Evolutionary conservation across 805 yeast species (phyloP).

Genomic region (Henningerozyma blattae): DNA sequence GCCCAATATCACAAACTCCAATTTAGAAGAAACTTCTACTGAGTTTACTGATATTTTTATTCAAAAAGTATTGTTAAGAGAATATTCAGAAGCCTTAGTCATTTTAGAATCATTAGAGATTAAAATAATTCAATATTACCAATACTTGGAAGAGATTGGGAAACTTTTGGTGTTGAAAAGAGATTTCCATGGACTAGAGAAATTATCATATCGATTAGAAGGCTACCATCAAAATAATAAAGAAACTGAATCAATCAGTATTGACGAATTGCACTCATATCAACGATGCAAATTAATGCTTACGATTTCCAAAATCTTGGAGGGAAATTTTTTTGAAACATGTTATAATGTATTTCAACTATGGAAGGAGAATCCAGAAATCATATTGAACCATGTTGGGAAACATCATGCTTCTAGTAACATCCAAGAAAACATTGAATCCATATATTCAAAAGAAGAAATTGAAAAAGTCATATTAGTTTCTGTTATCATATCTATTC

Average conservation of each 20-base stretch:
- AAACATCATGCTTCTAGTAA: slow-evolving; percentile 4
- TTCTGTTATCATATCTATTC: slow-evolving; percentile 15
- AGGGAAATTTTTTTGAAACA: slow-evolving; percentile 16
- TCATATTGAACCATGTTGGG: slow-evolving; percentile 1
- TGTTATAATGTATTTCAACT: slow-evolving; percentile 10
- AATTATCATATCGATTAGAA: slow-evolving; percentile 13
- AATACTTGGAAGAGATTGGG: slow-evolving; percentile 10
- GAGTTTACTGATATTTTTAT: slow-evolving; percentile 1
- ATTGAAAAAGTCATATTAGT: slow-evolving; percentile 13
- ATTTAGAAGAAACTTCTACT: not conserved
- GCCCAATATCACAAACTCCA: not conserved
- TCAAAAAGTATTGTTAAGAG: slow-evolving; percentile 11
- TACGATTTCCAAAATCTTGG: slow-evolving; percentile 9
- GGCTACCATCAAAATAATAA: slow-evolving; percentile 1
- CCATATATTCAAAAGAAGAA: too few relatives aligned
- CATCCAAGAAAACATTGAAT: too few relatives aligned
- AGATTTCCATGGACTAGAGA: slow-evolving; percentile 14
- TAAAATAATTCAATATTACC: slow-evolving; percentile 3
- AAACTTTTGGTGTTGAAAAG: slow-evolving; percentile 9
- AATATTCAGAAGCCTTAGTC: slow-evolving; percentile 14
- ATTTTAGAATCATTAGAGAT: slow-evolving; percentile 9
- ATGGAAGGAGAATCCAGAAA: slow-evolving; percentile 6
- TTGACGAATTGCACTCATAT: slow-evolving; percentile 7
- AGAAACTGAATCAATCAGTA: not conserved
- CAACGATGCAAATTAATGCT: slow-evolving; percentile 8